These are phyloP conservation scores for Lactarius sp. DNA, from an alignment of 768 basidiomycete species.

Conservation along the genomic window DNA sequence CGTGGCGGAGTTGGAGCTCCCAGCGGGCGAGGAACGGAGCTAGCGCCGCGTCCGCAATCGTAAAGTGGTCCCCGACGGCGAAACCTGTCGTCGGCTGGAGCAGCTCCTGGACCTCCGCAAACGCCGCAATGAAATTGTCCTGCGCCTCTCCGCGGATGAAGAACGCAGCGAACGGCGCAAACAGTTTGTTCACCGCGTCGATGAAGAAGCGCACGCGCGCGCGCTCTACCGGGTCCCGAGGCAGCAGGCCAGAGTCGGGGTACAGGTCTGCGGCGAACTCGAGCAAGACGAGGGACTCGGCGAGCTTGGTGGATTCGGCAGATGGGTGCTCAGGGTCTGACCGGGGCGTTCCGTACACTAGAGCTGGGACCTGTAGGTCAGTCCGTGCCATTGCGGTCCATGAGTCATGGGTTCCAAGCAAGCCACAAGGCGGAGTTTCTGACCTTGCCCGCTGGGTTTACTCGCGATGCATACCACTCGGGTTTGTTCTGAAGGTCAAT, in stretches of 20 bases:
- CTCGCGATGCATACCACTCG: slow-evolving; percentile 55
- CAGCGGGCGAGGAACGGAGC: slow-evolving; percentile 52
- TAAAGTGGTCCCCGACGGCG: slow-evolving; percentile 41
- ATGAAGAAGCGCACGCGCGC: slow-evolving; percentile 57
- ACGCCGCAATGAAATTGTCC: slow-evolving; percentile 37
- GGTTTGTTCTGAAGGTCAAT: slow-evolving; percentile 63
- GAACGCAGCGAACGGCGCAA: slow-evolving; percentile 35
- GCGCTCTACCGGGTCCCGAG: slow-evolving; percentile 47
- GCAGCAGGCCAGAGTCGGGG: slow-evolving; percentile 42
- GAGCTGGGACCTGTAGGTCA: slow-evolving; percentile 45
- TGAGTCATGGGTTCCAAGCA: not conserved
- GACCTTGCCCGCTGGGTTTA: slow-evolving; percentile 62
- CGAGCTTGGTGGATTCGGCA: slow-evolving; percentile 49
- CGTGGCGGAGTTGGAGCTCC: slow-evolving; percentile 39
- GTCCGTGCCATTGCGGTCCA: not conserved
- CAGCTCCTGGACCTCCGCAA: slow-evolving; percentile 45
- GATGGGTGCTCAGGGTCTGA: slow-evolving; percentile 50
- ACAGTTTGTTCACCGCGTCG: slow-evolving; percentile 44
- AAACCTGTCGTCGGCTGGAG: slow-evolving; percentile 41
- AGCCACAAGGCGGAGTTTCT: not conserved
- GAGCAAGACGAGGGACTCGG: slow-evolving; percentile 56
- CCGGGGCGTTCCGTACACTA: slow-evolving; percentile 55
- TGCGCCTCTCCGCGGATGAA: slow-evolving; percentile 34
- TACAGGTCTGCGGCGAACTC: slow-evolving; percentile 59
- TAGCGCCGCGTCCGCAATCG: slow-evolving; percentile 55